Evolutionary conservation across 768 basidiomycete species (phyloP), one percentile per base, ranked within the genome.

Genomic region (Pleurotus citrinopileatus): DNA sequence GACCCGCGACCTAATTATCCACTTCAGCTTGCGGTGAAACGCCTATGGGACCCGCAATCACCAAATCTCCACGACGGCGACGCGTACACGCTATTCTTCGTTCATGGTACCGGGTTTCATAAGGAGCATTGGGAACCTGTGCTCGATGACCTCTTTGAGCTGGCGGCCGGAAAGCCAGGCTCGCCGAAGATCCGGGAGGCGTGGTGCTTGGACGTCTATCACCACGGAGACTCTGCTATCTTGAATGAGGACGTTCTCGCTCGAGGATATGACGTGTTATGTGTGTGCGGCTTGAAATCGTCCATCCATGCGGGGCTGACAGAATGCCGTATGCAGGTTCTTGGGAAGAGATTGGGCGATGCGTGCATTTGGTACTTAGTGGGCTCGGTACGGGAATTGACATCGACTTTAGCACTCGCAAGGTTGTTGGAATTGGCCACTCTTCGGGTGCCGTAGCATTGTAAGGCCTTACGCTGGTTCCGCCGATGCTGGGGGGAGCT

Each of bases 71-170:
- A 67, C 19, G 76, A 78, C 42, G 59, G 66, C 0, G 66, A 69
- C 15, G 80, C 75, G 0, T 44, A 74, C 9, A 82, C 82, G 0
- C 65, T 82, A 26, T 62, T 83, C 27, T 73, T 82, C 47, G 62
- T 78, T 1, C 82, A 84, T 58, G 81, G 75, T 5, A 80, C 78
- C 1, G 74, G 82, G 0, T 80, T 78, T 60, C 78, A 78, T 60
- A 83, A 83, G 57, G 82, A 83, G 59, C 71, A 71, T n/a, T 83
- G 80, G 78, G 82, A 83, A 57, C 80, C 82, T 0, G 72, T 74
- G 0, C 65, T 84, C 2, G 76, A 78, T 6, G 75, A 79, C 5
- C 61, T 83, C 15, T 75, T 70, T 44, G 54, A 34, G 1, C 43
- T 74, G 1, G 52, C 73, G 3, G 61, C 55, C 1, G 34, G 50